phyloP scores from a whole-genome alignment of 495 filamentous ascomycete species.

The Aspergillus cavernicola region DNA sequence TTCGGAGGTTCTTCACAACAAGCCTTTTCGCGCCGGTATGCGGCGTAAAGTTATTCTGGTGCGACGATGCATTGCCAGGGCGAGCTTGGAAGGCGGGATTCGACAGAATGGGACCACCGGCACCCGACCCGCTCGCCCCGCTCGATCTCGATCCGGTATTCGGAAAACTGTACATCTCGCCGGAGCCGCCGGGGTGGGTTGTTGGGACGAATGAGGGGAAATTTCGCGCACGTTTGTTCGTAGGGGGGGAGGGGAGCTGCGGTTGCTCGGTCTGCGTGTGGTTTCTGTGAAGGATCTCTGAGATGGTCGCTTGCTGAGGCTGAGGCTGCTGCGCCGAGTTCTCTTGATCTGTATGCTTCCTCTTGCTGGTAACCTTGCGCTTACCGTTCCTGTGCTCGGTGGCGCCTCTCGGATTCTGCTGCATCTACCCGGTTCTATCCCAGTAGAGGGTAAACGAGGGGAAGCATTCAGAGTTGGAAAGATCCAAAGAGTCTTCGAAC shows the following conservation, averaged over 20 bases:
- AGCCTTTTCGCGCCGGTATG: conserved; percentile 71
- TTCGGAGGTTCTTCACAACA: conserved; percentile 79
- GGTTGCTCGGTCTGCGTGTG: conserved; percentile 18
- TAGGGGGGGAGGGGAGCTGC: conserved; percentile 23
- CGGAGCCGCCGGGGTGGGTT: conserved; percentile 23
- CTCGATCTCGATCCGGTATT: conserved; percentile 33
- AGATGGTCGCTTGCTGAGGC: conserved; percentile 45
- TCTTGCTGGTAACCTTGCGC: conserved; percentile 46
- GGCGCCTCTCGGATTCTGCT: conserved; percentile 39
- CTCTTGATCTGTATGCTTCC: conserved; percentile 43
- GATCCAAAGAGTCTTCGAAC: conserved; percentile 13
- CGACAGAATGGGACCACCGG: conserved; percentile 16
- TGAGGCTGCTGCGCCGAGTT: conserved; percentile 33
- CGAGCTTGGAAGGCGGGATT: conserved; percentile 22
- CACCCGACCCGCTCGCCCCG: conserved; percentile 27
- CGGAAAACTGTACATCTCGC: conserved; percentile 49
- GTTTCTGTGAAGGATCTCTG: conserved; percentile 43
- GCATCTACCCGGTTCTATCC: conserved; percentile 47
- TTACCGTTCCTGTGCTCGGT: conserved; percentile 48
- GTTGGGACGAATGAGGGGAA: conserved; percentile 21
- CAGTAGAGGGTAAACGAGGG: conserved; percentile 17
- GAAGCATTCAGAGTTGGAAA: conserved; percentile 22
- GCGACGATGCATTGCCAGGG: conserved; percentile 22
- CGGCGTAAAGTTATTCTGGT: conserved; percentile 40
- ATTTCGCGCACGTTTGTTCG: conserved; percentile 42